Evolutionary conservation across 2,329 filamentous ascomycete species (phyloP).

Genomic region (Ophiostoma ips): DNA sequence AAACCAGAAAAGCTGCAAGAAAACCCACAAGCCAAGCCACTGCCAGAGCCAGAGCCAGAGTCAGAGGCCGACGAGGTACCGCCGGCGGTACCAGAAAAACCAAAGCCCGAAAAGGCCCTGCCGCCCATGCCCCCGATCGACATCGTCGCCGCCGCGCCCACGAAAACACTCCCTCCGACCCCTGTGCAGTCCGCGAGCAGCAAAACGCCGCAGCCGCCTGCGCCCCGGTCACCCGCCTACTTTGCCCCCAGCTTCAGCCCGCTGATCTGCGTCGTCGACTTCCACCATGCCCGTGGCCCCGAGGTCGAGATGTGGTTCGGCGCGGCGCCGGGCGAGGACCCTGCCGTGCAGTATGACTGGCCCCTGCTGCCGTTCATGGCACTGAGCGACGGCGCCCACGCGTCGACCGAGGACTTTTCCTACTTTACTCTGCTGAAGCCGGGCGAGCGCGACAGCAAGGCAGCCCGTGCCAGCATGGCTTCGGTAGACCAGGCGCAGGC

Average conservation of each 20-base stretch:
- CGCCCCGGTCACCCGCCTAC: constrained; percentile 5
- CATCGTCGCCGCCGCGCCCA: constrained; percentile 1
- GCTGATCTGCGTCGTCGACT: constrained; percentile 67
- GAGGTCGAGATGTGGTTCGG: constrained; percentile 93
- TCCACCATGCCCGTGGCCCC: constrained; percentile 75
- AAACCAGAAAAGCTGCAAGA: background rate
- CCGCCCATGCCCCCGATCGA: constrained; percentile 4
- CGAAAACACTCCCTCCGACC: background rate
- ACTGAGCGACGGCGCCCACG: constrained; percentile 85
- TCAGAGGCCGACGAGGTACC: too few species aligned
- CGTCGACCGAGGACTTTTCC: constrained; percentile 92
- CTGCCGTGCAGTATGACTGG: constrained; percentile 78
- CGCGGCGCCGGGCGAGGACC: constrained; percentile 55
- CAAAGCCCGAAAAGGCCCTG: background rate
- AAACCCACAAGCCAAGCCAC: background rate
- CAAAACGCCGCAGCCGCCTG: background rate
- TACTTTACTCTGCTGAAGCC: constrained; percentile 84
- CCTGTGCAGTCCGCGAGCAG: background rate
- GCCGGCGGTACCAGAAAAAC: background rate
- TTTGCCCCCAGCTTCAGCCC: constrained; percentile 36
- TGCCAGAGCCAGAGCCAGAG: too few species aligned
- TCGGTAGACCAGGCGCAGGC: background rate
- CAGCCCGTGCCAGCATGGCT: background rate
- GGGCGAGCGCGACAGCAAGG: constrained; percentile 36
- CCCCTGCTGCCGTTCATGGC: constrained; percentile 90